A percentile compares a stretch with the other conserved stretches of the same genome.
Conservation (phyloP, 2,329 filamentous ascomycete genomes). For the Ophiognomonia clavigignenti-juglandacearum region DNA sequence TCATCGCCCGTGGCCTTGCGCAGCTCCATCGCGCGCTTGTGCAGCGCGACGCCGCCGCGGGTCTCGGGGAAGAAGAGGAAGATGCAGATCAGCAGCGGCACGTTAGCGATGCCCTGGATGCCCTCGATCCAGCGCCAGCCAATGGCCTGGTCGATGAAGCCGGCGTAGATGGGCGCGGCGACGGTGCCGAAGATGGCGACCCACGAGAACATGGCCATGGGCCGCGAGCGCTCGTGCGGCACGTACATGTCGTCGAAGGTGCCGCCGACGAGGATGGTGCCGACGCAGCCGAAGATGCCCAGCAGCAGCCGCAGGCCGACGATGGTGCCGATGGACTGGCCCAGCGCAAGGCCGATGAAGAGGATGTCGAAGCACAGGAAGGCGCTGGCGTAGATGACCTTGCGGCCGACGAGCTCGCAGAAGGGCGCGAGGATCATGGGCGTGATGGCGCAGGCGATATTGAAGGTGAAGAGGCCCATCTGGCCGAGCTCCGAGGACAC, state of each 20-base stretch:
- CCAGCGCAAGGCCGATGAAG: slow-evolving; percentile 43
- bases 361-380: slow-evolving; percentile 40
- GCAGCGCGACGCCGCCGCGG: slow-evolving; percentile 25
- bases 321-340: slow-evolving; percentile 43
- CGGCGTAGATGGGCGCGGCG: slow-evolving; percentile 47
- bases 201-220: slow-evolving; percentile 44
- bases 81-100: slow-evolving; percentile 30
- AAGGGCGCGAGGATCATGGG: slow-evolving; percentile 44
- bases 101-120: slow-evolving; percentile 46
- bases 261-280: slow-evolving; percentile 44
- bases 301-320: slow-evolving; percentile 40
- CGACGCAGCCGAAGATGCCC: slow-evolving; percentile 44
- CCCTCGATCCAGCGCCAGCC: slow-evolving; percentile 51
- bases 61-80: slow-evolving; percentile 24
- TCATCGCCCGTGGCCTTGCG: slow-evolving; percentile 42
- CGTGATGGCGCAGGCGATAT: slow-evolving; percentile 42
- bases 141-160: slow-evolving; percentile 47
- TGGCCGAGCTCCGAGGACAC: slow-evolving; percentile 37
- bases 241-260: slow-evolving; percentile 46
- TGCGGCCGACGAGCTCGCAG: slow-evolving; percentile 43
- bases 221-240: slow-evolving; percentile 37
- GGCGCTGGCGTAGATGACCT: slow-evolving; percentile 39
- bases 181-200: slow-evolving; percentile 48
- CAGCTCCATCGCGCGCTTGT: slow-evolving; percentile 43
- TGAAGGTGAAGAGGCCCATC: slow-evolving; percentile 45